phyloP scores from a whole-genome alignment of 176 grass and related monocot species.

The Avena atlantica region DNA sequence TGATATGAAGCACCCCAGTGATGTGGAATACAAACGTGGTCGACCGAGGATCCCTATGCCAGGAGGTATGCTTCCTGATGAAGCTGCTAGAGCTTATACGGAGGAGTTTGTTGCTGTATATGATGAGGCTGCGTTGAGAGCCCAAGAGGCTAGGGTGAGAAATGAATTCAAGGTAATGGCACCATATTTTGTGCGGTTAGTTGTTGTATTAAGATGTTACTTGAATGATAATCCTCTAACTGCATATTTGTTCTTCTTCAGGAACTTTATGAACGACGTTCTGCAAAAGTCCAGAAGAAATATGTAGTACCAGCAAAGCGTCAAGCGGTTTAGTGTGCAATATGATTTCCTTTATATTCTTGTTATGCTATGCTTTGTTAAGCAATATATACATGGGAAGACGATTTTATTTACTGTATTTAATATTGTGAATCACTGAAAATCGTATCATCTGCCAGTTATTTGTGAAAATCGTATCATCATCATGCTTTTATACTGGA shows the following conservation, averaged over 20 bases:
- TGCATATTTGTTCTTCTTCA: background rate
- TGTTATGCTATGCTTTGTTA: background rate
- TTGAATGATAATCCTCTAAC: background rate
- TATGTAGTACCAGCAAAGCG: slow-evolving; percentile 1
- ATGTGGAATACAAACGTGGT: background rate
- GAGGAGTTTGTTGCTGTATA: background rate
- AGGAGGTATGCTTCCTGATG: background rate
- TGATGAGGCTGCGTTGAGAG: background rate
- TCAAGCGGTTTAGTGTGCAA: background rate
- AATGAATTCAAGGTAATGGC: background rate
- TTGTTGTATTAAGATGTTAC: background rate
- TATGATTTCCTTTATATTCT: background rate
- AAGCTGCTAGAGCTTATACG: background rate
- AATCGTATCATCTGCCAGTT: background rate
- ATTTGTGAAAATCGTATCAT: background rate
- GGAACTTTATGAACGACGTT: background rate
- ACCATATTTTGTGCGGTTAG: slow-evolving; percentile 1
- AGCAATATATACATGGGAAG: background rate
- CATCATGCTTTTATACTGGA: background rate
- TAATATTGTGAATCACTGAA: background rate
- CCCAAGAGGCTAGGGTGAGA: slow-evolving; percentile 5
- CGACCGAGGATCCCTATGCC: background rate
- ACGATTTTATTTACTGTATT: background rate
- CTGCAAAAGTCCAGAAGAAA: background rate
- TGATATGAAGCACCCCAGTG: background rate